These are phyloP conservation scores for Suillus clintonianus DNA, from an alignment of 768 basidiomycete species.

Conservation along the genomic window DNA sequence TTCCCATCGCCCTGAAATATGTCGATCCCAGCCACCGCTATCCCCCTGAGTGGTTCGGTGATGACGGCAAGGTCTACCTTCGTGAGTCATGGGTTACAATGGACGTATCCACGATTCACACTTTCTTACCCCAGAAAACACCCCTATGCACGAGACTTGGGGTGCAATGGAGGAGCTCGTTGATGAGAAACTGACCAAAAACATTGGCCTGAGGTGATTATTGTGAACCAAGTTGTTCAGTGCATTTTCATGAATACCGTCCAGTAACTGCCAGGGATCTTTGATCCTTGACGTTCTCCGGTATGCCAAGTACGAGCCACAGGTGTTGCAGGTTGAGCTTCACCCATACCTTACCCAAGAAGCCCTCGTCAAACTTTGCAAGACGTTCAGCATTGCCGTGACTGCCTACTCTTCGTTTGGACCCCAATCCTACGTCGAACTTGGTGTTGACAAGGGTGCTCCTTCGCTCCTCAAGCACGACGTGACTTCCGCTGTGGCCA, in stretches of 20 bases:
- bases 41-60: slow-evolving; percentile 82
- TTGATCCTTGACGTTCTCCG: slow-evolving; percentile 75
- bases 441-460: slow-evolving; percentile 56
- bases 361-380: slow-evolving; percentile 44
- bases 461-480: slow-evolving; percentile 57
- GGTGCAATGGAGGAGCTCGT: slow-evolving; percentile 77
- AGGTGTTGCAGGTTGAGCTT: slow-evolving; percentile 61
- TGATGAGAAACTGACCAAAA: slow-evolving; percentile 67
- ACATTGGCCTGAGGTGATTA: slow-evolving; percentile 74
- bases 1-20: slow-evolving; percentile 81
- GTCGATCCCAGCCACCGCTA: slow-evolving; percentile 76
- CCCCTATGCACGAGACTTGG: slow-evolving; percentile 84
- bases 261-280: slow-evolving; percentile 73
- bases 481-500: slow-evolving; percentile 45
- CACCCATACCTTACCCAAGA: slow-evolving; percentile 60
- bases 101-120: neutral
- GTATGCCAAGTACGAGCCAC: slow-evolving; percentile 68
- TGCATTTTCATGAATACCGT: slow-evolving; percentile 2
- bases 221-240: neutral
- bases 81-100: slow-evolving; percentile 40
- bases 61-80: slow-evolving; percentile 68
- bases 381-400: slow-evolving; percentile 47
- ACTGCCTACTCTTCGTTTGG: slow-evolving; percentile 62
- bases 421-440: slow-evolving; percentile 61
- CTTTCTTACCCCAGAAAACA: slow-evolving; percentile 45